Conservation (phyloP, 2,329 filamentous ascomycete species). For the Biscogniauxia mediterranea region DNA sequence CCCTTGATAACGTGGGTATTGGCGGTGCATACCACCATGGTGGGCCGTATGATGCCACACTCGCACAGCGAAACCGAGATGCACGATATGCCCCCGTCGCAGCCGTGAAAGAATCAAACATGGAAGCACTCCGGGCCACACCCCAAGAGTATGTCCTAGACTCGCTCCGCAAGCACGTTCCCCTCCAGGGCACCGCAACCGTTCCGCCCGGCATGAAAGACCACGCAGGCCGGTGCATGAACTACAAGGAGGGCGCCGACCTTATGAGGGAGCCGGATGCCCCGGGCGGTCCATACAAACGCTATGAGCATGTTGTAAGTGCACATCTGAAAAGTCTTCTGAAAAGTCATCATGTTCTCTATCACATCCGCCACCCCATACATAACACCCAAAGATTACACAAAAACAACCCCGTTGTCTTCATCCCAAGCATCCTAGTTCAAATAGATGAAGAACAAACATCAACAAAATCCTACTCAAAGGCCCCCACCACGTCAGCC, state of each 20-base stretch:
- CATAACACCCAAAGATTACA: background rate
- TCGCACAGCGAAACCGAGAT: constrained; percentile 69
- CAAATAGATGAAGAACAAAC: background rate
- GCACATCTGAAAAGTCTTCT: background rate
- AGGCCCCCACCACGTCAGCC: background rate
- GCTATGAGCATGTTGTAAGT: constrained; percentile 72
- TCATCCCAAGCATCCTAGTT: background rate
- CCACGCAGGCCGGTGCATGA: constrained; percentile 65
- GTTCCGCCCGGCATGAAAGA: constrained; percentile 74
- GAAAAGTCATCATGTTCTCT: background rate
- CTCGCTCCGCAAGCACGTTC: constrained; percentile 68
- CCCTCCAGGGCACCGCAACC: constrained; percentile 74
- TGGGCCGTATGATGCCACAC: constrained; percentile 84
- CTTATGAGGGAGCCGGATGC: constrained; percentile 73
- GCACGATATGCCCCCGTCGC: constrained; percentile 67
- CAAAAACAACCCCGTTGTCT: background rate
- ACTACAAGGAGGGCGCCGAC: constrained; percentile 84
- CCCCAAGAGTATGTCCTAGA: constrained; percentile 76
- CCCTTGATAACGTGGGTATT: constrained; percentile 64
- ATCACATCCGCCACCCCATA: background rate
- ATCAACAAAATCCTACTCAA: background rate
- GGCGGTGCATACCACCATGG: constrained; percentile 78
- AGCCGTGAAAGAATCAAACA: constrained; percentile 70
- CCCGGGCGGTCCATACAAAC: constrained; percentile 71
- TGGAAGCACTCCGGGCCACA: constrained; percentile 76